Evolutionary conservation across 805 yeast genomes (phyloP).

Genomic region (Wickerhamomyces hampshirensis): DNA sequence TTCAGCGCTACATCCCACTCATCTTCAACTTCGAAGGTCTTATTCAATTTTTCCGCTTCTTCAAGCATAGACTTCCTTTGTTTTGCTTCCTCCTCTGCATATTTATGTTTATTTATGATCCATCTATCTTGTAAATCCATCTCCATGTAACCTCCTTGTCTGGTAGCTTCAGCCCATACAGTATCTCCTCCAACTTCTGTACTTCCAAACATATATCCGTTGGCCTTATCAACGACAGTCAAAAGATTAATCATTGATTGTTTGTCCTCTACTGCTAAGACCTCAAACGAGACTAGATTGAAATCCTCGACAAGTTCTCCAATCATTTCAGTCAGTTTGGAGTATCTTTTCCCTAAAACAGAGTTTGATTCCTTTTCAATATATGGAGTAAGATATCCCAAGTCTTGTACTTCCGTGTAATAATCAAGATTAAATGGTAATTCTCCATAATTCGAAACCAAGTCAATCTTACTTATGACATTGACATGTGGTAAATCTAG

Average conservation of each 20-base stretch:
- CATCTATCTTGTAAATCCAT: constrained; percentile 89
- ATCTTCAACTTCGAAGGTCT: constrained; percentile 51
- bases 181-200: constrained; percentile 97
- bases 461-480: constrained; percentile 87
- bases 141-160: constrained; percentile 62
- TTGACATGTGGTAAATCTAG: constrained; percentile 90
- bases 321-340: constrained; percentile 66
- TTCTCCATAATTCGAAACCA: constrained; percentile 69
- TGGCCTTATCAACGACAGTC: constrained; percentile 79
- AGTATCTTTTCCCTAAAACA: constrained; percentile 53
- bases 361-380: constrained; percentile 71
- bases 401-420: constrained; percentile 90
- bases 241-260: constrained; percentile 83
- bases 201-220: constrained; percentile 89
- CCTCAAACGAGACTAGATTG: constrained; percentile 83
- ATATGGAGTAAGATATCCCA: constrained; percentile 60
- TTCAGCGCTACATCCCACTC: constrained; percentile 66
- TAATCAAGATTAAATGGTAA: constrained; percentile 79
- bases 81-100: constrained; percentile 60
- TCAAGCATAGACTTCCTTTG: constrained; percentile 37
- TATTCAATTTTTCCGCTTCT: constrained; percentile 35
- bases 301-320: constrained; percentile 85
- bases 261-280: constrained; percentile 86
- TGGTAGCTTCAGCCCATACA: constrained; percentile 93
- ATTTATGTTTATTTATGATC: constrained; percentile 78